These are phyloP conservation scores for Pisolithus orientalis DNA, from an alignment of 768 basidiomycete genomes.

Conservation along the genomic window DNA sequence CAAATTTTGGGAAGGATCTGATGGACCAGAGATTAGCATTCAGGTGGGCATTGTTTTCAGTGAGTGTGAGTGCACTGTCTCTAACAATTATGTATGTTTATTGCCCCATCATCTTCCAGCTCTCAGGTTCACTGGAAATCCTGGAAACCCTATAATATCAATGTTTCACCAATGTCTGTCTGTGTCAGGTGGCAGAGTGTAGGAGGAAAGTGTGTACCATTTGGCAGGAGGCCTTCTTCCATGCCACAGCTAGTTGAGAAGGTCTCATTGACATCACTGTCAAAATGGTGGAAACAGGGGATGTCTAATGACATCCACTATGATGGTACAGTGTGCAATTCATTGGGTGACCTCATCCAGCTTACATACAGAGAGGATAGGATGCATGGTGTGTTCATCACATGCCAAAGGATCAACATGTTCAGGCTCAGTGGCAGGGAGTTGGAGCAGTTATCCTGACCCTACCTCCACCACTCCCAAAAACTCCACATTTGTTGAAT, in stretches of 20 bases:
- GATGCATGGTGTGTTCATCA: constrained; percentile 97
- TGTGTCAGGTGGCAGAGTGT: too few species aligned
- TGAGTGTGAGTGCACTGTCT: too few species aligned
- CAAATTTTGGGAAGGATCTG: too few species aligned
- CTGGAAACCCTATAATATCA: too few species aligned
- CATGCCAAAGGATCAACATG: constrained; percentile 89
- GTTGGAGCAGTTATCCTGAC: constrained; percentile 76
- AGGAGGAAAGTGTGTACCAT: too few species aligned
- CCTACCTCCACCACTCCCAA: constrained; percentile 90
- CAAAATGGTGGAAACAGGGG: constrained; percentile 99
- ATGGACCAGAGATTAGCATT: too few species aligned
- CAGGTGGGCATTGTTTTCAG: too few species aligned
- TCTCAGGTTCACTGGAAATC: too few species aligned
- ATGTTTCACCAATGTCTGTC: too few species aligned
- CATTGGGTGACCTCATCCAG: constrained; percentile 91
- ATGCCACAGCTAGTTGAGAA: constrained; percentile 79
- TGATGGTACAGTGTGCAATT: constrained; percentile 96
- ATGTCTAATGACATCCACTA: constrained; percentile 98
- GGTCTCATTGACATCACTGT: constrained; percentile 99
- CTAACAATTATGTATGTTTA: too few species aligned
- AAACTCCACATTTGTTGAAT: constrained; percentile 59
- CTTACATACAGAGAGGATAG: constrained; percentile 98
- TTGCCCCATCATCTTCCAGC: too few species aligned
- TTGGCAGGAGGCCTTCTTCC: too few species aligned
- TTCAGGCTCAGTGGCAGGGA: constrained; percentile 74